Evolutionary conservation across 306 rosid species (phyloP).

Genomic region (Rosa lucieae): DNA sequence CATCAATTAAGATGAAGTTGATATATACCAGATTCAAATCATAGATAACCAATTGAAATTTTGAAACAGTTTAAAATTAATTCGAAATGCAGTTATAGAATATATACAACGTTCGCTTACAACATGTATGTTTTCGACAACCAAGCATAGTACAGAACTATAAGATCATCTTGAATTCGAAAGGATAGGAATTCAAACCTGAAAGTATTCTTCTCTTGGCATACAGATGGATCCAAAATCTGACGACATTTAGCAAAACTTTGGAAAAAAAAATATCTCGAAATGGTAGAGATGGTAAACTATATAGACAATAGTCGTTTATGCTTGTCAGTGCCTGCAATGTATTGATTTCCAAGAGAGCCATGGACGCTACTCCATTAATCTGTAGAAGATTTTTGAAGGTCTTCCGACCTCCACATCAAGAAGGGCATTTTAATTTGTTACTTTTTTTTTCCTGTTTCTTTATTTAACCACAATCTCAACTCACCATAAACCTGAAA

Average conservation of each 20-base stretch:
- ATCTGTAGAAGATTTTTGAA: background rate
- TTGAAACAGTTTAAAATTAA: too few relatives aligned
- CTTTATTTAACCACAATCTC: background rate
- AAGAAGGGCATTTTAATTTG: too few relatives aligned
- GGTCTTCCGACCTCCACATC: too few relatives aligned
- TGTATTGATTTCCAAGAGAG: background rate
- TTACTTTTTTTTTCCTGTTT: background rate
- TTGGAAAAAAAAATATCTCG: constrained; percentile 10
- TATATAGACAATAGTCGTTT: background rate
- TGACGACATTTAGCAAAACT: background rate
- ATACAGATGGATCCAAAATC: constrained; percentile 8
- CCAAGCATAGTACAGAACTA: too few relatives aligned
- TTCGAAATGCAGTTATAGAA: background rate
- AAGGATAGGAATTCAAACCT: constrained; percentile 34
- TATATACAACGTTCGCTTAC: background rate
- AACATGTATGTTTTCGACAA: background rate
- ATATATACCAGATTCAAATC: too few relatives aligned
- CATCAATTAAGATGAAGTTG: too few relatives aligned
- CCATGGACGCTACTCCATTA: background rate
- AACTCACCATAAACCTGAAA: too few relatives aligned
- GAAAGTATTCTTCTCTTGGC: constrained; percentile 19
- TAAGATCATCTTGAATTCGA: too few relatives aligned
- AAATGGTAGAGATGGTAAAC: background rate
- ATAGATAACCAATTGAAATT: too few relatives aligned
- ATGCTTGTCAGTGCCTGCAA: background rate